Conservation (phyloP, 768 basidiomycete species). For the Lactifluus pinguis region DNA sequence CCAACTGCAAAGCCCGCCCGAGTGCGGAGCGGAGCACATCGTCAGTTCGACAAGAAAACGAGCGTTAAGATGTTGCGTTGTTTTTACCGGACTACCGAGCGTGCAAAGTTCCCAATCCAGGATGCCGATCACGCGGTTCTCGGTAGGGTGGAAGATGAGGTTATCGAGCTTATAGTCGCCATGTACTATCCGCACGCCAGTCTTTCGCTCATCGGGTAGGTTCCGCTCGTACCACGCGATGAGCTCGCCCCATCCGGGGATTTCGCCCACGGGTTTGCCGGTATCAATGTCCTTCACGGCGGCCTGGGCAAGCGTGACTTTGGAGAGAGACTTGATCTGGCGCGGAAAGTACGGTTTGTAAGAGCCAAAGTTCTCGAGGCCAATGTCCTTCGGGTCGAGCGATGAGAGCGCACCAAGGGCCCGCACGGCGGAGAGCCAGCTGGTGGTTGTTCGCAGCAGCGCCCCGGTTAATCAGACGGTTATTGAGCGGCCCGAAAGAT, state of each 20-base stretch:
- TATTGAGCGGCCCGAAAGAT: not conserved
- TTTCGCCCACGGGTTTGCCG: conserved; percentile 47
- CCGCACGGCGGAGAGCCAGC: conserved; percentile 70
- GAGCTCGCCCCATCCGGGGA: conserved; percentile 68
- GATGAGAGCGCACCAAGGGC: conserved; percentile 61
- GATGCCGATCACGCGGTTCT: conserved; percentile 89
- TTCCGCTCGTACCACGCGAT: conserved; percentile 67
- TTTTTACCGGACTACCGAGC: conserved; percentile 71
- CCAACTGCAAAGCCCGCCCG: conserved; percentile 37
- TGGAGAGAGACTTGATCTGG: conserved; percentile 83
- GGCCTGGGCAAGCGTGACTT: conserved; percentile 72
- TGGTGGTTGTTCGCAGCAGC: conserved; percentile 23
- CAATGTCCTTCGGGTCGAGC: conserved; percentile 54
- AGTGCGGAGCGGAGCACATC: not conserved
- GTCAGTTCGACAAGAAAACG: conserved; percentile 2
- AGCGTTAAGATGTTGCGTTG: not conserved
- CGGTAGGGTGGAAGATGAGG: conserved; percentile 85
- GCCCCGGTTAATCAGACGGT: not conserved
- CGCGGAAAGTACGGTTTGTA: conserved; percentile 81
- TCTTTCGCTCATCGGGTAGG: conserved; percentile 68
- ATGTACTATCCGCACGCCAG: conserved; percentile 82
- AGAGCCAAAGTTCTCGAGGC: conserved; percentile 64
- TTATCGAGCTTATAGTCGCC: conserved; percentile 99
- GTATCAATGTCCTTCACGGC: conserved; percentile 58
- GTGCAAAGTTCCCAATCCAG: conserved; percentile 98